A percentile compares a stretch with the other conserved stretches of the same genome.
Evolutionary conservation across 73 alveolate genomes (phyloP).

Genomic region (Paramecium sexaurelia): DNA sequence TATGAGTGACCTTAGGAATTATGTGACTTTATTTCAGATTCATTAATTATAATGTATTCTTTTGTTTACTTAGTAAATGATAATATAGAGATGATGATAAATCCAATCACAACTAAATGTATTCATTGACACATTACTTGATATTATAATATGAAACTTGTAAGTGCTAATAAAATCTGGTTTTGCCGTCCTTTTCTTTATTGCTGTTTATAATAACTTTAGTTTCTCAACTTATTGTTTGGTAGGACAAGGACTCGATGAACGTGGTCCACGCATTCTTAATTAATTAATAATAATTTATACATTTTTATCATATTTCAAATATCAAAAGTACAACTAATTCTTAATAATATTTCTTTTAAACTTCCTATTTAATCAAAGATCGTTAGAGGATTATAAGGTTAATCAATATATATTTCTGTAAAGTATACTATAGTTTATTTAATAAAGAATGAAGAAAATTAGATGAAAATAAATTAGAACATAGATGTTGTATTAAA

Average conservation of each 20-base stretch:
- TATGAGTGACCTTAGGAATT: conserved; percentile 16
- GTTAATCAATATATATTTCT: no score
- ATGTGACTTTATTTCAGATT: not conserved
- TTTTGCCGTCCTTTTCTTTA: not conserved
- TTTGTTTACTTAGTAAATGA: not conserved
- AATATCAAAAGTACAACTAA: not conserved
- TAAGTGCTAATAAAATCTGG: not conserved
- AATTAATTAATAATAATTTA: not conserved
- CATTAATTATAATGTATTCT: not conserved
- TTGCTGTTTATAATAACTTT: not conserved
- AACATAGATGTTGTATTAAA: no score
- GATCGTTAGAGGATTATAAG: no score
- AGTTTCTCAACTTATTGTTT: not conserved
- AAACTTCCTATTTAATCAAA: not conserved
- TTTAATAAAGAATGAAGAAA: no score
- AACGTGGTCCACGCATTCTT: conserved; percentile 49
- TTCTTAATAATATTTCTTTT: not conserved
- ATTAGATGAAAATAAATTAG: no score
- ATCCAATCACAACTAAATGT: not conserved
- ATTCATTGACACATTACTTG: not conserved
- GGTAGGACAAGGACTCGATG: conserved; percentile 18
- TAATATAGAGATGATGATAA: not conserved
- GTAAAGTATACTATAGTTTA: no score
- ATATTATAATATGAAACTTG: not conserved
- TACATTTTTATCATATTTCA: not conserved